These are phyloP conservation scores for Cudoniella acicularis DNA, from an alignment of 495 filamentous ascomycete species.

Conservation along the genomic window DNA sequence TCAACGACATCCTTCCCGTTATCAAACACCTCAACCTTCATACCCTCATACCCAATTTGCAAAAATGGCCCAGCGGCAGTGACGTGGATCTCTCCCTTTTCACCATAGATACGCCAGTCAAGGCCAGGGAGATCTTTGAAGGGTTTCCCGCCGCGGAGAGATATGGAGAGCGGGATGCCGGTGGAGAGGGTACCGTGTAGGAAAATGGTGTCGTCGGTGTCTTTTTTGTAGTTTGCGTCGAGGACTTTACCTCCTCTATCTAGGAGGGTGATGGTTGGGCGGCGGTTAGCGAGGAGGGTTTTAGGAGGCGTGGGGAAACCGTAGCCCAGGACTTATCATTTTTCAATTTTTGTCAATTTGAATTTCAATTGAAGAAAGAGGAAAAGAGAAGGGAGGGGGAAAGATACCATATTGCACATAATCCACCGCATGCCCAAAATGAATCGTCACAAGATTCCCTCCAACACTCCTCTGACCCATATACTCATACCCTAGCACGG, in stretches of 20 bases:
- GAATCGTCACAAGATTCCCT: constrained; percentile 50
- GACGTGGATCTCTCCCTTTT: constrained; percentile 52
- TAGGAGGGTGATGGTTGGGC: constrained; percentile 35
- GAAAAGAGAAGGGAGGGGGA: background rate
- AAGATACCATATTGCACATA: constrained; percentile 29
- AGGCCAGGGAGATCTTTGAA: constrained; percentile 42
- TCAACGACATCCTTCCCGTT: constrained; percentile 38
- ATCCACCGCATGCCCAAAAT: constrained; percentile 39
- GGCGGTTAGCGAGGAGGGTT: constrained; percentile 32
- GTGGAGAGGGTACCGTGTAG: constrained; percentile 41
- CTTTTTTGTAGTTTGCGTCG: constrained; percentile 31
- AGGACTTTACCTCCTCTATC: constrained; percentile 26
- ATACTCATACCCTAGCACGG: constrained; percentile 37
- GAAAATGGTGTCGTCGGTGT: constrained; percentile 45
- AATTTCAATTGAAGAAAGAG: constrained; percentile 1
- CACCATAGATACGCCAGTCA: constrained; percentile 52
- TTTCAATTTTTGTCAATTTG: constrained; percentile 38
- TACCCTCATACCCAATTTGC: constrained; percentile 32
- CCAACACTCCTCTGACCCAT: constrained; percentile 42
- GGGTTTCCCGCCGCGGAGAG: constrained; percentile 48
- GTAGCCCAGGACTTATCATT: constrained; percentile 40
- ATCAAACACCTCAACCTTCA: constrained; percentile 41
- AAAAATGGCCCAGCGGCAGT: constrained; percentile 32
- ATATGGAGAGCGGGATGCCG: constrained; percentile 39
- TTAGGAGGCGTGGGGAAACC: constrained; percentile 38